Evolutionary conservation across 176 grass and related monocot genomes (phyloP).

Genomic region (Cymbopogon citratus): DNA sequence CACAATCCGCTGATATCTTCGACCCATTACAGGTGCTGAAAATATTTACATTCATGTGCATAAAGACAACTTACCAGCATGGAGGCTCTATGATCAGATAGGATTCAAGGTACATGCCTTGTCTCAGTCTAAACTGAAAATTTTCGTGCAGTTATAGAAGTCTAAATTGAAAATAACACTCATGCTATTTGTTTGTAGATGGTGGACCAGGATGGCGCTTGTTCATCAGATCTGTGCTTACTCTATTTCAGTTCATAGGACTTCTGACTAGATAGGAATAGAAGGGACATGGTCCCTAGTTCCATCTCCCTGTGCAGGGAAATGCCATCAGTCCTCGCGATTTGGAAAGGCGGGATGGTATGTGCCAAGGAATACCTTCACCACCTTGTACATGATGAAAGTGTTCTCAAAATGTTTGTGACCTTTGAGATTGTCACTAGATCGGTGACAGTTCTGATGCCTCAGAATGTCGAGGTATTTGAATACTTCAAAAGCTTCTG

Average conservation of each 20-base stretch:
- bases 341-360: slow-evolving; percentile 31
- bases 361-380: slow-evolving; percentile 20
- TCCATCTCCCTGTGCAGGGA: slow-evolving; percentile 20
- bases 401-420: slow-evolving; percentile 1
- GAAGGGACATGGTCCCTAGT: not conserved
- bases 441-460: slow-evolving; percentile 11
- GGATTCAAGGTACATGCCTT: slow-evolving; percentile 63
- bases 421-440: not conserved
- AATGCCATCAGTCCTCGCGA: slow-evolving; percentile 17
- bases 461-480: slow-evolving; percentile 15
- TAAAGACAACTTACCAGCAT: slow-evolving; percentile 56
- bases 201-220: slow-evolving; percentile 23
- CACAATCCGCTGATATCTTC: not conserved
- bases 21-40: slow-evolving; percentile 35
- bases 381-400: slow-evolving; percentile 24
- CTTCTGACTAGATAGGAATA: slow-evolving; percentile 16
- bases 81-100: slow-evolving; percentile 49
- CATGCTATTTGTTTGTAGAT: slow-evolving; percentile 34
- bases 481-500: slow-evolving; percentile 14
- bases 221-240: slow-evolving; percentile 42
- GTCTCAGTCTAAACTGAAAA: not conserved
- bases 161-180: not conserved
- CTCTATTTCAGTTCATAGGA: slow-evolving; percentile 35
- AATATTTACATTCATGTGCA: slow-evolving; percentile 62
- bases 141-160: not conserved